Evolutionary conservation across 179 eudicot species (phyloP), one percentile per base, ranked within the genome.

Genomic region (Heliamphora pulchella): DNA sequence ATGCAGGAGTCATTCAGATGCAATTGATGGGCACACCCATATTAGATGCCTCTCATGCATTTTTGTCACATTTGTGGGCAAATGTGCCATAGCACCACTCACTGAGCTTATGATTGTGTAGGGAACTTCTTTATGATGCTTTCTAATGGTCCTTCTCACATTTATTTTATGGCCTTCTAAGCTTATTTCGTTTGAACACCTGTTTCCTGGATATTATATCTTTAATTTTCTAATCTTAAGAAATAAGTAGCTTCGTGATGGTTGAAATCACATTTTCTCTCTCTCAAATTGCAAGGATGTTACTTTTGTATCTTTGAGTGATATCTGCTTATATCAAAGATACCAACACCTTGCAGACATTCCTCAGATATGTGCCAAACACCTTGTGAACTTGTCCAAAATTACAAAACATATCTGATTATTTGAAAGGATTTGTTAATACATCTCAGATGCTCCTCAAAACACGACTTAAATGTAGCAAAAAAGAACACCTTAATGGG

Each of bases 401-500:
- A 73, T 22, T 22, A 73, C 3, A 15, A 20, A 54, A 15, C 64
- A 54, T 15, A 5, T 39, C 62, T 22, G 44, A 55, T 22, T 61
- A 11, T 8, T 20, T 20, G n/a, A 41, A 54, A 59, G 2, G n/a
- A 50, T 55, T 50, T 1, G 15, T 47, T 51, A 61, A 44, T 48
- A 57, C 75, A 72, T 53, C 59, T 72, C 64, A 64, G 39, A 31
- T 64, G 68, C 68, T 64, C 10, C 10, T 63, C 10, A 63, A 63
- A 18, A 22, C 39, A 8, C 22, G 22, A 10, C 44, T 6, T 11
- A 31, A 31, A 22, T 11, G 14, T 20, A 64, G 10, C 3, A 14
- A 13, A 72, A n/a, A 22, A 31, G 17, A 20, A 51, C 14, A 51
- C 51, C 61, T 50, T 39, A 72, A 71, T 4, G 1, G 58, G 43